phyloP scores from a whole-genome alignment of 2,329 filamentous ascomycete genomes.

The Trichoderma oligosporum region DNA sequence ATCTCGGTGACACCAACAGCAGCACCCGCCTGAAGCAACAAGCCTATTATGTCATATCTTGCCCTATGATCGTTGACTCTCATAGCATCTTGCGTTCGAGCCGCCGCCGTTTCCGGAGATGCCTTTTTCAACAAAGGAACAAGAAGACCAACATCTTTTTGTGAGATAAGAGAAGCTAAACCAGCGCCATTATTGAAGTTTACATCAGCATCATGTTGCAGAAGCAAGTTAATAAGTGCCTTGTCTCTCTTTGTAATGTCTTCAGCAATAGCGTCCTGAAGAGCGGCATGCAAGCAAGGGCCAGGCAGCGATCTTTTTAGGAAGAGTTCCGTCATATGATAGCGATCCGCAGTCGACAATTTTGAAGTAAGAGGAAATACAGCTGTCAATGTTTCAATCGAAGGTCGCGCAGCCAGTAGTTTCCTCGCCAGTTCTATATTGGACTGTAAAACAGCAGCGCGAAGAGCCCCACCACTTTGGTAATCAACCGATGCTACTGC shows the following conservation, averaged over 20 bases:
- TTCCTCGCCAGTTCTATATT: conserved; percentile 43
- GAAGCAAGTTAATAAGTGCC: conserved; percentile 48
- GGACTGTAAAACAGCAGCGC: conserved; percentile 45
- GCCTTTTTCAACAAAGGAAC: conserved; percentile 44
- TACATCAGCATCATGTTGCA: conserved; percentile 51
- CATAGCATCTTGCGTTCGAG: conserved; percentile 49
- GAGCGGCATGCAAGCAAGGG: conserved; percentile 44
- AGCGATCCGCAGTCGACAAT: conserved; percentile 42
- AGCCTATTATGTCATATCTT: conserved; percentile 45
- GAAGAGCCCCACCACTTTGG: conserved; percentile 49
- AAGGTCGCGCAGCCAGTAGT: conserved; percentile 47
- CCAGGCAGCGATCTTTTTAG: conserved; percentile 47
- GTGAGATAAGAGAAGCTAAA: conserved; percentile 45
- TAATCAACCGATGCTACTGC: conserved; percentile 51
- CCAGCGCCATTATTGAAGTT: conserved; percentile 52
- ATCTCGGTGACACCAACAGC: conserved; percentile 42
- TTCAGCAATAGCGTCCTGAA: conserved; percentile 52
- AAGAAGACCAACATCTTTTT: conserved; percentile 46
- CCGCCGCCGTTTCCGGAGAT: conserved; percentile 44
- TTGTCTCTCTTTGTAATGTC: conserved; percentile 46
- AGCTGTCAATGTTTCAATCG: conserved; percentile 43
- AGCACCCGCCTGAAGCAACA: conserved; percentile 46
- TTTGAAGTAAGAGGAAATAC: conserved; percentile 48
- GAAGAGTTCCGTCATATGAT: conserved; percentile 48
- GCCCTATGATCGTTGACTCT: conserved; percentile 39